Base-by-base conservation (phyloP, 768 basidiomycete genomes). In the Pleurotus pulmonarius region DNA sequence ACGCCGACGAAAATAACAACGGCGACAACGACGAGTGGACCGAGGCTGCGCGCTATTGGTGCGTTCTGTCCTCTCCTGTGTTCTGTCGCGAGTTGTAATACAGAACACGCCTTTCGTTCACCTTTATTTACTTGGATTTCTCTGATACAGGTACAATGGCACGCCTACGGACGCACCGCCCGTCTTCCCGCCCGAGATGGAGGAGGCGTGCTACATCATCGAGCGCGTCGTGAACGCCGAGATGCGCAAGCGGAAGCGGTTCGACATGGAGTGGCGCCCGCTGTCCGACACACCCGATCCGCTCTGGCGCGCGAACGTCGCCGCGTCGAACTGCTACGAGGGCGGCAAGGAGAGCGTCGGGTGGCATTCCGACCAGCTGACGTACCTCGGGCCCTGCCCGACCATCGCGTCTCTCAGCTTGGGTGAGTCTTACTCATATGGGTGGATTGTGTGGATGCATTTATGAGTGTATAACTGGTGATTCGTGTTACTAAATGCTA, bases 321-420 rank as follows among this genome's bases (percentile, higher is more conserved):
- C 91, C 3, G 91, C 90, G 1, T 83, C 90, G 2, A 93, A 93
- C 62, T 87, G 90, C 61, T 93, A 93, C 58, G 82, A 86, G 65
- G 90, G 90, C n/a, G 78, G 80, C 38, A 86, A 87, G 64, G 90
- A 92, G 67, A 83, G 84, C 49, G 91, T 93, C 3, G 91, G 92
- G 0, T 86, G 81, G 64, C 92, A 93, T 66, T 86, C 90, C 3
- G 91, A 93, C 67, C 87, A 88, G 54, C 68, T 90, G 55, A 90
- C 90, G 0, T 87, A 88, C 70, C 74, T 93, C 5, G 92, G 91
- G 8, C 91, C 91, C 12, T 91, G 86, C 68, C 85, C 89, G 4
- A 92, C 91, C 0, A 93, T 93, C 53, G 91, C 91, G 8, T 92
- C 90, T 9, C 69, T 93, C 48, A 92, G 90, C 66, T 79, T 93